Percentiles rank a stretch among this genome's conserved stretches.
phyloP scores from a whole-genome alignment of 148 eudicot genomes.

The Rhododendron simsii region DNA sequence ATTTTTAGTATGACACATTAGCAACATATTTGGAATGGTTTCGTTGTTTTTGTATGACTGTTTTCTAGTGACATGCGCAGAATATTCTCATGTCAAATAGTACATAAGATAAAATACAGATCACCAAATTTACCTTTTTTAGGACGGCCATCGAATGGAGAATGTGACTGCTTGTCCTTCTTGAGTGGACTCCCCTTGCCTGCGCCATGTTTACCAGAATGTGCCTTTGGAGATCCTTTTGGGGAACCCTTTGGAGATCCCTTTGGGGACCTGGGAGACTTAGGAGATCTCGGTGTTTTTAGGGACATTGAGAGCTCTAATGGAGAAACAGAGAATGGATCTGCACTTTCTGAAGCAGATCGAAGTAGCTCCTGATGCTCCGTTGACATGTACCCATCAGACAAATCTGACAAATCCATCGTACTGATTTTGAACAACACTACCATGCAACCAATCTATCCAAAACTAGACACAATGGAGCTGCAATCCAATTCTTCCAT shows the following conservation, averaged over 20 bases:
- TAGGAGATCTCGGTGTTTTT: constrained; percentile 5
- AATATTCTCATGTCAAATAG: background rate
- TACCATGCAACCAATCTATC: background rate
- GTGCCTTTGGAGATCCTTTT: constrained; percentile 6
- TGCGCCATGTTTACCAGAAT: constrained; percentile 1
- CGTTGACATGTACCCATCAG: constrained; percentile 13
- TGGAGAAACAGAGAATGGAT: constrained; percentile 9
- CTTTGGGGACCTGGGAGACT: constrained; percentile 8
- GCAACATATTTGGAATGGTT: background rate
- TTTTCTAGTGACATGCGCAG: background rate
- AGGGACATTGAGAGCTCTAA: background rate
- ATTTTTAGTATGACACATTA: background rate
- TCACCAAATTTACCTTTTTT: constrained; percentile 11
- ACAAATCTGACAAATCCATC: constrained; percentile 1
- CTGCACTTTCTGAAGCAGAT: constrained; percentile 17
- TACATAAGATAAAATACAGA: background rate
- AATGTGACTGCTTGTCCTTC: constrained; percentile 14
- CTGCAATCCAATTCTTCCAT: background rate
- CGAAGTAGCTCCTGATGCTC: constrained; percentile 10
- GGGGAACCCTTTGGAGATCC: background rate
- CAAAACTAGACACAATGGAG: background rate
- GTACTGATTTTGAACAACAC: background rate
- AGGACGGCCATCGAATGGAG: constrained; percentile 6
- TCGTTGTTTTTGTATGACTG: background rate
- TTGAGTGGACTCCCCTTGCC: constrained; percentile 19